Evolutionary conservation across 345 rosid genomes (phyloP).

Genomic region (Hibiscus mutabilis): DNA sequence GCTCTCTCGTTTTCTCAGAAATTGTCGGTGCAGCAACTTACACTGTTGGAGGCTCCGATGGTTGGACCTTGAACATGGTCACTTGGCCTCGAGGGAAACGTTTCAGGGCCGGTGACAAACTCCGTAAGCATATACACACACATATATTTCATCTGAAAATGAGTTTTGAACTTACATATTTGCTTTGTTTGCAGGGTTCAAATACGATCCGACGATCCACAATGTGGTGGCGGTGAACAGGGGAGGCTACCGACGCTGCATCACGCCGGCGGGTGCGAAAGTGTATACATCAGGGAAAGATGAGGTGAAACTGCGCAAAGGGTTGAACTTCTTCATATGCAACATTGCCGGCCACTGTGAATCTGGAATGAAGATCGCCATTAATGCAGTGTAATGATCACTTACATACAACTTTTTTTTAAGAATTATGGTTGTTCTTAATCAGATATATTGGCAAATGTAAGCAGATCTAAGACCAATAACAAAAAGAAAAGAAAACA

Average conservation of each 20-base stretch:
- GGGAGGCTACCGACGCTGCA: slow-evolving; percentile 29
- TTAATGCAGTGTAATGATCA: slow-evolving; percentile 24
- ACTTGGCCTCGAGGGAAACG: slow-evolving; percentile 42
- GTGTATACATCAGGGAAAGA: slow-evolving; percentile 39
- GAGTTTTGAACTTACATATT: neutral
- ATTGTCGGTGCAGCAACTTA: slow-evolving; percentile 27
- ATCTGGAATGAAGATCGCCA: slow-evolving; percentile 44
- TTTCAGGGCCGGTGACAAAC: slow-evolving; percentile 42
- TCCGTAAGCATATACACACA: slow-evolving; percentile 25
- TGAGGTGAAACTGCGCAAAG: slow-evolving; percentile 32
- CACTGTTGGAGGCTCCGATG: slow-evolving; percentile 35
- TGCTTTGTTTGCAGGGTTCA: slow-evolving; percentile 31
- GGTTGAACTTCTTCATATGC: slow-evolving; percentile 46
- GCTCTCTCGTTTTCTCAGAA: slow-evolving; percentile 9
- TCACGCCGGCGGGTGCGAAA: slow-evolving; percentile 27
- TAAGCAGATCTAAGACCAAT: no score
- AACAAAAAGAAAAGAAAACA: no score
- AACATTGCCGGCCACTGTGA: slow-evolving; percentile 36
- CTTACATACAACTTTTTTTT: neutral
- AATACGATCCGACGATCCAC: slow-evolving; percentile 32
- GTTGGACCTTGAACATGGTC: slow-evolving; percentile 35
- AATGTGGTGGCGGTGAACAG: slow-evolving; percentile 38
- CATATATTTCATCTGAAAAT: neutral
- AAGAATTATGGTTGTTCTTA: neutral
- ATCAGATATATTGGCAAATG: no score